Conservation (phyloP, 495 filamentous ascomycete genomes). For the Tuber borchii region DNA sequence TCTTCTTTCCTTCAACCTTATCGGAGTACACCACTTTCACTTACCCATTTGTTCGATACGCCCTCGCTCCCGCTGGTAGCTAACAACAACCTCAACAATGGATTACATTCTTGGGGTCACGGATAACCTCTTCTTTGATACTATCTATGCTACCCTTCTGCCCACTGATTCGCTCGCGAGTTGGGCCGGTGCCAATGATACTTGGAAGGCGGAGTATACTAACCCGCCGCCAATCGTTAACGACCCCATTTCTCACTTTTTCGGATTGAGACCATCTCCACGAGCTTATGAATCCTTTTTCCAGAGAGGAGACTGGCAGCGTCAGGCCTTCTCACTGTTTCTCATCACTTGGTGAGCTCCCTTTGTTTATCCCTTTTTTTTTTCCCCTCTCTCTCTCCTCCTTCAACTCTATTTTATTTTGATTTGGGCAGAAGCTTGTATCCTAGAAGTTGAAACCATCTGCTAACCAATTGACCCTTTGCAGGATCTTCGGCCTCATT, state of each 20-base stretch:
- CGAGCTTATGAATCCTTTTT: conserved; percentile 78
- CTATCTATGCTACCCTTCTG: conserved; percentile 63
- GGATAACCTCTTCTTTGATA: conserved; percentile 80
- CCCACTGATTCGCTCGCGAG: conserved; percentile 44
- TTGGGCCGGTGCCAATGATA: conserved; percentile 47
- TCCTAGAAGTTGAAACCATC: neutral
- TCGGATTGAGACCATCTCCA: conserved; percentile 62
- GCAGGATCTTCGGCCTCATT: conserved; percentile 76
- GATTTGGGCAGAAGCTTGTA: conserved; percentile 6
- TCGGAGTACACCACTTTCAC: neutral
- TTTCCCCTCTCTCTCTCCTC: neutral
- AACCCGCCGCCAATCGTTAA: conserved; percentile 53
- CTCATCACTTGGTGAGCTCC: conserved; percentile 71
- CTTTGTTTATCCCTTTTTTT: neutral
- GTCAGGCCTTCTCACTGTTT: conserved; percentile 70
- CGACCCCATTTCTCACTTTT: conserved; percentile 63
- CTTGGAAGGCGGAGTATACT: conserved; percentile 44
- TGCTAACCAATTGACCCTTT: conserved; percentile 28
- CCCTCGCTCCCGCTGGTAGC: neutral
- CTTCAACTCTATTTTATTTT: neutral
- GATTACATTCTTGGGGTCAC: conserved; percentile 81
- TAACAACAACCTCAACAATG: conserved; percentile 52
- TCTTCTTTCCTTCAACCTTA: neutral
- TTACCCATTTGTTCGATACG: neutral
- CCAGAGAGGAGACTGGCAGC: conserved; percentile 70